These are phyloP conservation scores for Volvox reticuliferus DNA, from an alignment of 139 green algal species.

Conservation along the genomic window DNA sequence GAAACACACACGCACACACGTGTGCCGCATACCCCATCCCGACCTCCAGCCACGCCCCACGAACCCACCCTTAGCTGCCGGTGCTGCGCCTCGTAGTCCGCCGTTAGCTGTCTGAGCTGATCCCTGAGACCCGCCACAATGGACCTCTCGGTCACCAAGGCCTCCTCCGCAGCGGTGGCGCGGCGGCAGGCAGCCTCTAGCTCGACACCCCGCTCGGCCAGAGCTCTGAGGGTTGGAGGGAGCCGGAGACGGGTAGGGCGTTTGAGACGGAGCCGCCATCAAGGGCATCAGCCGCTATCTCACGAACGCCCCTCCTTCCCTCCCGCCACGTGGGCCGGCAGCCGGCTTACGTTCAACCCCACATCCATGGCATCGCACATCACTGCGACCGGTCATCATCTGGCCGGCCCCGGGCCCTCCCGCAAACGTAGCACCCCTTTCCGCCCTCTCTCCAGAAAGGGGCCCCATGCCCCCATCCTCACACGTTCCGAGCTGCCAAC, in stretches of 20 bases:
- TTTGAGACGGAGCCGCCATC: too few relatives aligned
- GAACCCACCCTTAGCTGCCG: neutral
- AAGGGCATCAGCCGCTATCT: too few relatives aligned
- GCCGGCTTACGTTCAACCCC: too few relatives aligned
- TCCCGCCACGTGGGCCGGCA: too few relatives aligned
- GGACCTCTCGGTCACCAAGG: constrained; percentile 16
- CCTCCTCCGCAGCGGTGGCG: constrained; percentile 21
- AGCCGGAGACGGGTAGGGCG: neutral
- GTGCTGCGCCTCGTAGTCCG: constrained; percentile 25
- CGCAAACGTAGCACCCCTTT: too few relatives aligned
- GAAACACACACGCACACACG: too few relatives aligned
- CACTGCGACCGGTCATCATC: too few relatives aligned
- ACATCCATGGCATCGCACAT: too few relatives aligned
- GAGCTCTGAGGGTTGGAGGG: neutral
- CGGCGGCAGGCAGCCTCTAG: constrained; percentile 19
- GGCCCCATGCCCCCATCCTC: neutral
- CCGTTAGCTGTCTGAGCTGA: constrained; percentile 23
- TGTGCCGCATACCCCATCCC: neutral
- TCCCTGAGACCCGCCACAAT: constrained; percentile 18
- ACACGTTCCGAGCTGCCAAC: constrained; percentile 28
- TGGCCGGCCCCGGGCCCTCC: too few relatives aligned
- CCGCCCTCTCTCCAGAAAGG: neutral
- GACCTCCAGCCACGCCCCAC: neutral
- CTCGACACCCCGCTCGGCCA: constrained; percentile 25
- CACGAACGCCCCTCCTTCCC: too few relatives aligned